These are phyloP conservation scores for Cutaneotrichosporon sp. DNA, from an alignment of 1,284 basidiomycete species.

Conservation along the genomic window DNA sequence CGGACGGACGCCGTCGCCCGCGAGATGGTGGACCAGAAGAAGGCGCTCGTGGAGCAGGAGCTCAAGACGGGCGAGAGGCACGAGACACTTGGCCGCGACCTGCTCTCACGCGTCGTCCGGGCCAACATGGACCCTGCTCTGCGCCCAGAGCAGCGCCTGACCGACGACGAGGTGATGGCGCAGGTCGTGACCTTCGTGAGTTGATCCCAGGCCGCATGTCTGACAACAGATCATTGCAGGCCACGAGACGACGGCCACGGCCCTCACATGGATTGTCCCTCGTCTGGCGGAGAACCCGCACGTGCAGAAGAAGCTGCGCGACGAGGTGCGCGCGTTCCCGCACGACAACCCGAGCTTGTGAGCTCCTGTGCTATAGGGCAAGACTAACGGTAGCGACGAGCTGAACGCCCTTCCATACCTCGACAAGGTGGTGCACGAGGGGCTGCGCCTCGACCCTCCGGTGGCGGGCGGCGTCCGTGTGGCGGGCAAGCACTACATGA, in stretches of 20 bases:
- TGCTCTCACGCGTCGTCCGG: slow-evolving; percentile 48
- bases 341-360: slow-evolving; percentile 40
- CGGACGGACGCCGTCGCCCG: not conserved
- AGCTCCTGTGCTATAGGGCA: not conserved
- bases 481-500: slow-evolving; percentile 59
- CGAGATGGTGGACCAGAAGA: slow-evolving; percentile 7
- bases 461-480: slow-evolving; percentile 67
- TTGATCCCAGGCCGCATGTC: not conserved
- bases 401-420: slow-evolving; percentile 60
- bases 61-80: slow-evolving; percentile 30
- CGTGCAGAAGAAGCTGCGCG: slow-evolving; percentile 63
- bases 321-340: slow-evolving; percentile 56
- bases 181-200: slow-evolving; percentile 74
- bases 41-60: not conserved
- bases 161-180: slow-evolving; percentile 66
- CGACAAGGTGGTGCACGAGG: slow-evolving; percentile 68
- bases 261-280: slow-evolving; percentile 71
- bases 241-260: slow-evolving; percentile 73
- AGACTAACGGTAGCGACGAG: slow-evolving; percentile 16
- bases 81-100: slow-evolving; percentile 54
- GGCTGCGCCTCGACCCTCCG: slow-evolving; percentile 66
- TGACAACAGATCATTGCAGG: slow-evolving; percentile 56
- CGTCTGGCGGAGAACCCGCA: slow-evolving; percentile 62
- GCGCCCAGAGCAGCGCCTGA: slow-evolving; percentile 61
- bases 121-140: slow-evolving; percentile 64